Base-by-base conservation (phyloP, 1,284 basidiomycete genomes). In the Rhodotorula sp. region DNA sequence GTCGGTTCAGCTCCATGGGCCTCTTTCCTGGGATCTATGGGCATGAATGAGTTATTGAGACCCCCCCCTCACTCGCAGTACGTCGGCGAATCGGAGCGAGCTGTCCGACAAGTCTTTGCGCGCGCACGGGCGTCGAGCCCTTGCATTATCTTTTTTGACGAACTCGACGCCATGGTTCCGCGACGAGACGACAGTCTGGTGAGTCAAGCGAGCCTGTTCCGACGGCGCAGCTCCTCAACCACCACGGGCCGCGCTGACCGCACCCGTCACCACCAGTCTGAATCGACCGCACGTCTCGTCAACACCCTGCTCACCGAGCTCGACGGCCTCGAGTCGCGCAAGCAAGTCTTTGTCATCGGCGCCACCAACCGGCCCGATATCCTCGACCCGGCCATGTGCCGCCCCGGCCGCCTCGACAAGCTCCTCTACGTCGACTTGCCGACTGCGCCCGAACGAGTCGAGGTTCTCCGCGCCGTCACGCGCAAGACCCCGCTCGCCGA, bases 301-400 rank as follows among this genome's bases (percentile, higher is more conserved):
- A 99, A 98, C 82, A 98, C 95, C 0, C 87, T 99, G 14, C 85
- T 98, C 4, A 97, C 95, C 2, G 95, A 98, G 81, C 87, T 98
- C 37, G 95, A 98, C 78, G 95, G 95, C 0, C 88, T 98, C 46
- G 93, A 96, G 75, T 84, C 89, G 0, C 87, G 95, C 70, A 94
- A 91, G 79, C 87, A 88, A 62, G 95, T 98, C 64, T 97, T 95
- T 79, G 94, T 98, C 37, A 94, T 98, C 74, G 95, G 90, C 0
- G 95, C 95, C 1, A 99, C 95, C 7, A 98, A 99, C 82, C 85
- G 95, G n/a, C 95, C 95, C 0, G 95, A 98, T 82, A 97, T 98
- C 88, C 94, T 98, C 74, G 95, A 98, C 79, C 95, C 95, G 1
- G 95, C 95, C 6, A 97, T 98, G 95, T 93, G 94, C 67, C 89